Evolutionary conservation across 2,329 filamentous ascomycete genomes (phyloP).

Genomic region (Cadophora gregata): DNA sequence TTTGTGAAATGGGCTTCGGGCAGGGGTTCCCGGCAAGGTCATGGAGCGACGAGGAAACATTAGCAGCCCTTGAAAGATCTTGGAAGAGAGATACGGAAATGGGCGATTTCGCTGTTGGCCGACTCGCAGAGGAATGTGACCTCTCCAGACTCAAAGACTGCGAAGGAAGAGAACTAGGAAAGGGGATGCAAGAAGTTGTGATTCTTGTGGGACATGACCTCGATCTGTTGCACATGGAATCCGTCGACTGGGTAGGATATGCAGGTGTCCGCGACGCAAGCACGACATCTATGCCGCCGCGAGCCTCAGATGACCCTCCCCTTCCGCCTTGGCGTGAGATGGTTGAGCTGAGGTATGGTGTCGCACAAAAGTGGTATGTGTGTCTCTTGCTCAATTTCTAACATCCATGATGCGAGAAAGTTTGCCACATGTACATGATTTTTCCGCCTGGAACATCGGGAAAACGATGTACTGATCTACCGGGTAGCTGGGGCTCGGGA

Average conservation of each 20-base stretch:
- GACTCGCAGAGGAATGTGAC: background rate
- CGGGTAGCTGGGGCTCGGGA: background rate
- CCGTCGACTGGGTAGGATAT: background rate
- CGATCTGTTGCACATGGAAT: background rate
- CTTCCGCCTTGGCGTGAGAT: background rate
- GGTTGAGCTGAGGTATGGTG: constrained; percentile 6
- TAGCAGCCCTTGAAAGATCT: background rate
- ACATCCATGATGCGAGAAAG: too few species aligned
- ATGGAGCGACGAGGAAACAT: constrained; percentile 5
- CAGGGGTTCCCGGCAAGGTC: background rate
- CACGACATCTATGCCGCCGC: background rate
- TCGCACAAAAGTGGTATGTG: background rate
- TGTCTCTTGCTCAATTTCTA: too few species aligned
- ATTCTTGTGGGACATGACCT: background rate
- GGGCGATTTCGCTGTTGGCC: constrained; percentile 13
- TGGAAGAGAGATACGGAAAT: constrained; percentile 1
- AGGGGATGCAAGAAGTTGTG: background rate
- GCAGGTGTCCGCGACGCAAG: constrained; percentile 5
- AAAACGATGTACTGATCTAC: too few species aligned
- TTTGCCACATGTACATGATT: too few species aligned
- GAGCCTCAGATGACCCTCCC: background rate
- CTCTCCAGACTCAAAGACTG: background rate
- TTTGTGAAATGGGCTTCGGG: constrained; percentile 5
- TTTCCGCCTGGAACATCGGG: too few species aligned
- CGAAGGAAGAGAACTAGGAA: background rate